Base-by-base conservation (phyloP, 345 rosid species). In the Brassica juncea region DNA sequence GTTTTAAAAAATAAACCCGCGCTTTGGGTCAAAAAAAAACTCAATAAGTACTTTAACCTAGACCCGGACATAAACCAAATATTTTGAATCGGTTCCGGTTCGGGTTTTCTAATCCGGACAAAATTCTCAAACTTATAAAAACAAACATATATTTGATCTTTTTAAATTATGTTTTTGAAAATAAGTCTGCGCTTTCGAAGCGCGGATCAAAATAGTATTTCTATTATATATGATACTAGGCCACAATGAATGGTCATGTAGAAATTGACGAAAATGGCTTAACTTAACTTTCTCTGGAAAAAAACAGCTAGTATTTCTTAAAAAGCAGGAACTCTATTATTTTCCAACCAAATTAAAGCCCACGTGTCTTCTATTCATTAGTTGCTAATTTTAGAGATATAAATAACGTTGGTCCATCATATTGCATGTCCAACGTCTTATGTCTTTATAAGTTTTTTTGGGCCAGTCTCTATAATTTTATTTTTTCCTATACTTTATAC, bases 281-380 rank as follows among this genome's bases (percentile, higher is more conserved):
- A 37, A 2, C 32, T 1, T 35, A 35, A 35, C 10, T 35, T 35
- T 35, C 42, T 35, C 42, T 35, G 42, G 42, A 7, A 55, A 74
- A 74, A 19, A 19, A 9, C 12, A 37, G 30, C 4, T 37, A 37
- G 19, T 19, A 19, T 21, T 31, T 47, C 32, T 10, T 16, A 35
- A 35, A 64, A 34, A 71, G 15, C 32, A 55, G 3, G 72, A 57
- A 23, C 72, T 64, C 81, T 57, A 78, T 72, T 72, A 72, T 71
- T 66, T 64, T 57, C 60, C 30, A 72, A 78, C 77, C 82, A 78
- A 39, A 58, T 57, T 28, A 39, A 42, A 19, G 37, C 30, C 61
- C 66, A 72, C 63, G 82, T 78, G 73, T 72, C 77, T 8, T 58
- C 37, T 68, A 78, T 42, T 72, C 68, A 72, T 66, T 72, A 42